Conservation (phyloP, 306 rosid genomes). For the Trifolium subterraneum region DNA sequence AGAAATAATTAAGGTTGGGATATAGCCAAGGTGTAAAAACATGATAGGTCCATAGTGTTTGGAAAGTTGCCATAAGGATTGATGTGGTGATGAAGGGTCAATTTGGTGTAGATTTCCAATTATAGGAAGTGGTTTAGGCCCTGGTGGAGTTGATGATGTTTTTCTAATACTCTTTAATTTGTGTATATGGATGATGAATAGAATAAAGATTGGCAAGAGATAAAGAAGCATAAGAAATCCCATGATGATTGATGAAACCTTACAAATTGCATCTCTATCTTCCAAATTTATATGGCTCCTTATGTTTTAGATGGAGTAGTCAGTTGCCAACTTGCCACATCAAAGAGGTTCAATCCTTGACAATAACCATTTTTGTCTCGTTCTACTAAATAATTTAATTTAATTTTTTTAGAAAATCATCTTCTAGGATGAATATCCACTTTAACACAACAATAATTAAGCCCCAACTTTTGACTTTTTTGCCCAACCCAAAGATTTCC, state of each 20-base stretch:
- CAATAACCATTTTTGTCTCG: too few relatives aligned
- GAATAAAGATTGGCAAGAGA: not conserved
- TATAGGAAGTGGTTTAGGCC: slow-evolving; percentile 63
- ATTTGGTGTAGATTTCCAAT: slow-evolving; percentile 64
- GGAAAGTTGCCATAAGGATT: slow-evolving; percentile 47
- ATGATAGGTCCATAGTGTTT: slow-evolving; percentile 60
- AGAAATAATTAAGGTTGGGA: slow-evolving; percentile 42
- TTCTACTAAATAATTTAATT: too few relatives aligned
- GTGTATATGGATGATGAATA: slow-evolving; percentile 9
- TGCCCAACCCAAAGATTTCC: too few relatives aligned
- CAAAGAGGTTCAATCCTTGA: too few relatives aligned
- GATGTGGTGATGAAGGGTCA: slow-evolving; percentile 40
- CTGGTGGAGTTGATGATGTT: slow-evolving; percentile 43
- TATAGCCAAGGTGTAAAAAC: slow-evolving; percentile 44
- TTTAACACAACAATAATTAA: too few relatives aligned
- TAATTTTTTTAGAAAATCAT: too few relatives aligned
- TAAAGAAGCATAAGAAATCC: not conserved
- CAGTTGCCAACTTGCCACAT: too few relatives aligned
- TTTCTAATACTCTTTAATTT: not conserved
- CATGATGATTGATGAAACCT: slow-evolving; percentile 21
- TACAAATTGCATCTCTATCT: not conserved
- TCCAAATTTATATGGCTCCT: not conserved
- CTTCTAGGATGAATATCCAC: too few relatives aligned
- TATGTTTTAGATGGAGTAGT: too few relatives aligned
- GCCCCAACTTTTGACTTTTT: too few relatives aligned